phyloP scores from a whole-genome alignment of 345 rosid genomes.

The Linum trigynum region DNA sequence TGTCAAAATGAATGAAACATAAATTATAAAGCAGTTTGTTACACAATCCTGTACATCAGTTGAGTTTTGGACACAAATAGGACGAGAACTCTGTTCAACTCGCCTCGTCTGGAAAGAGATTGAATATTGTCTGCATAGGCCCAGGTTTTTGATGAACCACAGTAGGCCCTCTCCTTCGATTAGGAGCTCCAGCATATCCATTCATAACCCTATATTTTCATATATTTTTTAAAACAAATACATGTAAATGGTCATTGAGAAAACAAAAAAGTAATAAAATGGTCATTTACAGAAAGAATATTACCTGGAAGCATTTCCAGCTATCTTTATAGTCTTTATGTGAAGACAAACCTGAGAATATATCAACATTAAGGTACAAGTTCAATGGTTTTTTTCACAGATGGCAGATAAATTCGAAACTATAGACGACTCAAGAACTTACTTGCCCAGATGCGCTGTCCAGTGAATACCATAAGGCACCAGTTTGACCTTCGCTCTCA shows the following conservation, averaged over 20 bases:
- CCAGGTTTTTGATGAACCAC: conserved; percentile 97
- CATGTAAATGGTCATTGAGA: too few relatives aligned
- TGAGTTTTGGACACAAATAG: neutral
- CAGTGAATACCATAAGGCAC: conserved; percentile 76
- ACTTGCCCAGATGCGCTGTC: conserved; percentile 98
- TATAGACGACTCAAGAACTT: conserved; percentile 13
- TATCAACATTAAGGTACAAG: neutral
- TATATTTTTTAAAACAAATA: too few relatives aligned
- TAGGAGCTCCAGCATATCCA: conserved; percentile 60
- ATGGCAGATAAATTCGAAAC: conserved; percentile 4
- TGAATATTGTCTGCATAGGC: conserved; percentile 83
- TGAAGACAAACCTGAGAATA: conserved; percentile 81
- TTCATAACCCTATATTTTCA: conserved; percentile 15
- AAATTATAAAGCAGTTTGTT: neutral
- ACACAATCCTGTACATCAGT: neutral
- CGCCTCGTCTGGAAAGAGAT: conserved; percentile 85
- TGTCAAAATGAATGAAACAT: conserved; percentile 9
- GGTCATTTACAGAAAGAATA: conserved; percentile 1
- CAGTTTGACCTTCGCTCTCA: conserved; percentile 86
- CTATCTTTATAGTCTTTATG: conserved; percentile 58
- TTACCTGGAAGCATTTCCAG: conserved; percentile 62
- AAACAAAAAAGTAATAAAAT: neutral
- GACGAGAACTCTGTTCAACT: conserved; percentile 16
- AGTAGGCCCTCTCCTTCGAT: conserved; percentile 83
- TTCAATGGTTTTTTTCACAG: neutral